Conservation (phyloP, 1,284 basidiomycete genomes). For the Sporisorium exsertum region DNA sequence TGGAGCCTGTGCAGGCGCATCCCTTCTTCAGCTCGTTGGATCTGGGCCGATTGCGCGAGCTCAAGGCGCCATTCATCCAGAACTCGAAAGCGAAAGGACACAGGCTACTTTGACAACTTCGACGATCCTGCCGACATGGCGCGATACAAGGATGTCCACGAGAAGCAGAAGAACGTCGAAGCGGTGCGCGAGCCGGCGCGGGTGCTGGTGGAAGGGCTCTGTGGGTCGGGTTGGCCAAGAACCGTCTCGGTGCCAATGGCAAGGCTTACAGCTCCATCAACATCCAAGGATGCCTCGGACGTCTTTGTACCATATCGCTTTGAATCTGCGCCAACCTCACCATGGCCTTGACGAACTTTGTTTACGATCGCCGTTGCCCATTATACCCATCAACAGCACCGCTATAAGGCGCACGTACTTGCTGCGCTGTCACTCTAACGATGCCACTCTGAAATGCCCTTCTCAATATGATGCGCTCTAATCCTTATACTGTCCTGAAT, state of each 20-base stretch:
- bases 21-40: conserved; percentile 84
- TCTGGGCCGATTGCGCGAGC: conserved; percentile 82
- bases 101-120: conserved; percentile 99
- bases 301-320: conserved; percentile 64
- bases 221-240: conserved; percentile 85
- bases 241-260: conserved; percentile 53
- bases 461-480: neutral
- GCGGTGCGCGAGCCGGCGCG: conserved; percentile 76
- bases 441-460: conserved; percentile 9
- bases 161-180: conserved; percentile 96
- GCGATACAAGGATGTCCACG: conserved; percentile 89
- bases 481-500: neutral
- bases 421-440: conserved; percentile 1
- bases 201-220: conserved; percentile 78
- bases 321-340: conserved; percentile 15
- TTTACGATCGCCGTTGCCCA: conserved; percentile 11
- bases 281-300: conserved; percentile 47
- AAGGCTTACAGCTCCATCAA: conserved; percentile 28
- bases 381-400: conserved; percentile 30
- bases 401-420: conserved; percentile 1
- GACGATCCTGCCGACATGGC: conserved; percentile 92
- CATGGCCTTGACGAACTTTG: conserved; percentile 4
- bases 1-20: conserved; percentile 80
- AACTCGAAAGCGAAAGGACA: conserved; percentile 91
- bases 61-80: conserved; percentile 91